Conservation (phyloP, 192 early-diverging fungal species). For the Coemansia sp. region DNA sequence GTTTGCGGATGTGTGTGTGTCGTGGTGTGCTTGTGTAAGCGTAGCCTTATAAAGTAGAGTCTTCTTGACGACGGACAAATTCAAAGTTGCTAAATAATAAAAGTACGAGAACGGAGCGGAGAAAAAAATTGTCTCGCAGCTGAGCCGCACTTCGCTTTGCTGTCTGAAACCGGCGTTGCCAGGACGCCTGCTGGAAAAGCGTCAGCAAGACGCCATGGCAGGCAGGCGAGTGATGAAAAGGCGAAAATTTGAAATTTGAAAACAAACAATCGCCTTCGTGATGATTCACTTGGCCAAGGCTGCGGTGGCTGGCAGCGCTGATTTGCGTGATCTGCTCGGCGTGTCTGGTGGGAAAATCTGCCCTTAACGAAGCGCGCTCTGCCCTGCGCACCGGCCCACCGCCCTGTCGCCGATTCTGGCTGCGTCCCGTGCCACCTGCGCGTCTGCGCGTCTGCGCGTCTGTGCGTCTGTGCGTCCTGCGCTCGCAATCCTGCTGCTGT, state of each 20-base stretch:
- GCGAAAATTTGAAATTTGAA: not conserved
- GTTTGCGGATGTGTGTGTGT: not conserved
- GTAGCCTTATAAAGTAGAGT: not conserved
- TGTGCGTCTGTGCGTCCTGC: too few species aligned
- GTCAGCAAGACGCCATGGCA: not conserved
- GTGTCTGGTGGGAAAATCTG: not conserved
- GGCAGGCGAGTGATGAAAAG: not conserved
- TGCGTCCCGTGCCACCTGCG: too few species aligned
- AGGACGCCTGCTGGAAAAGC: not conserved
- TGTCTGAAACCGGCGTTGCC: not conserved
- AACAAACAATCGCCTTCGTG: not conserved
- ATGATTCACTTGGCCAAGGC: conserved; percentile 1
- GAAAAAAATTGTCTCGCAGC: not conserved
- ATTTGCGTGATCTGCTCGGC: not conserved
- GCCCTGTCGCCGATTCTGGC: too few species aligned
- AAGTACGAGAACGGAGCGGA: not conserved
- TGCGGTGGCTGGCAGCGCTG: not conserved
- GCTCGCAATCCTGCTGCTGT: too few species aligned
- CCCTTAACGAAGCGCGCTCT: not conserved
- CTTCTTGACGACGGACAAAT: not conserved
- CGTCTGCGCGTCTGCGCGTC: too few species aligned
- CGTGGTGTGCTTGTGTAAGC: not conserved
- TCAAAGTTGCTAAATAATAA: not conserved
- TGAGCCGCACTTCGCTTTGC: not conserved
- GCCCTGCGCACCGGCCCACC: not conserved